Conservation (phyloP, 495 filamentous ascomycete species). For the Podospora tetraspora region DNA sequence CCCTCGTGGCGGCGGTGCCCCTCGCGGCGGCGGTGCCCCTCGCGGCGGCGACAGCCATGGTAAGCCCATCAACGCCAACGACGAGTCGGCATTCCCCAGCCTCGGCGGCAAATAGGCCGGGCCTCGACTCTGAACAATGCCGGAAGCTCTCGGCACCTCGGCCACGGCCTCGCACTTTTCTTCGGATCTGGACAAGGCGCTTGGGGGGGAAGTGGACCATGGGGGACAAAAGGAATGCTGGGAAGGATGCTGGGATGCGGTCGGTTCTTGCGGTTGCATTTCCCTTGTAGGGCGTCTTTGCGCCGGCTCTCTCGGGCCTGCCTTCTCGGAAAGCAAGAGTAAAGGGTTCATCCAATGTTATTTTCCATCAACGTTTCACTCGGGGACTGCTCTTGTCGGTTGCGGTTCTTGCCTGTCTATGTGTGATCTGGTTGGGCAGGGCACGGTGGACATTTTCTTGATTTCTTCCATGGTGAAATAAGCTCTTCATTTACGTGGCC, state of each 20-base stretch:
- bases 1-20: constrained; percentile 27
- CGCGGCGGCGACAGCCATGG: constrained; percentile 28
- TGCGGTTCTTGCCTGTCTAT: neutral
- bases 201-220: neutral
- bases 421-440: neutral
- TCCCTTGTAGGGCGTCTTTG: constrained; percentile 8
- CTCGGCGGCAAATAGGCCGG: constrained; percentile 46
- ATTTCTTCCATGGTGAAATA: neutral
- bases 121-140: constrained; percentile 1
- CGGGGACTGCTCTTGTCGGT: neutral
- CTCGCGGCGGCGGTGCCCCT: constrained; percentile 35
- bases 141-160: neutral
- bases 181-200: constrained; percentile 2
- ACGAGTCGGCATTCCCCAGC: constrained; percentile 68
- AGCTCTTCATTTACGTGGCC: neutral
- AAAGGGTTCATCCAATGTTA: neutral
- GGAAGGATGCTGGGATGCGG: constrained; percentile 17
- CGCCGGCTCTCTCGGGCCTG: constrained; percentile 1
- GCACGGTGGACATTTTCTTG: neutral
- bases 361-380: neutral
- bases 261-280: constrained; percentile 11
- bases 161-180: constrained; percentile 6
- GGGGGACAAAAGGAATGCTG: constrained; percentile 12
- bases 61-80: constrained; percentile 54
- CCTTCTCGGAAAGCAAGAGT: neutral